phyloP scores from a whole-genome alignment of 2,329 filamentous ascomycete species.

The Pleomassaria siparia region DNA sequence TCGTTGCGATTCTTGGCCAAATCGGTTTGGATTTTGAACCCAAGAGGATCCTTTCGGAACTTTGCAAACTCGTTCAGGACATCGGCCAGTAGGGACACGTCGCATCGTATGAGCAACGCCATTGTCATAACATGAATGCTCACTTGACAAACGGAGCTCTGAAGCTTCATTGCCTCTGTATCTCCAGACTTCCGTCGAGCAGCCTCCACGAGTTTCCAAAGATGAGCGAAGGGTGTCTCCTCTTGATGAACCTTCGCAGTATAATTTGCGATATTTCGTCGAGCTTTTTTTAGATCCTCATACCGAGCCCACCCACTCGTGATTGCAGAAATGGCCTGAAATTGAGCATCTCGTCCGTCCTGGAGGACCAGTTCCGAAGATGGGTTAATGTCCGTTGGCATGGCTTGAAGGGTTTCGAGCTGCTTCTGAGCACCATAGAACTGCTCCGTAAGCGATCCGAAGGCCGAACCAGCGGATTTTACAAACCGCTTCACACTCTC shows the following conservation, averaged over 20 bases:
- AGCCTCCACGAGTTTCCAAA: slow-evolving; percentile 50
- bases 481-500: slow-evolving; percentile 67
- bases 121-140: slow-evolving; percentile 45
- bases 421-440: slow-evolving; percentile 25
- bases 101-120: slow-evolving; percentile 52
- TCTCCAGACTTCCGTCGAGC: slow-evolving; percentile 36
- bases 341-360: slow-evolving; percentile 10
- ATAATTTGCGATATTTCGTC: slow-evolving; percentile 23
- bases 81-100: slow-evolving; percentile 52
- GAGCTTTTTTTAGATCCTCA: too few species aligned
- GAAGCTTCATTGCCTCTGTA: slow-evolving; percentile 13
- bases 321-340: slow-evolving; percentile 7
- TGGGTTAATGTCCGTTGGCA: neutral
- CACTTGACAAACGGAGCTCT: slow-evolving; percentile 28
- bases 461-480: slow-evolving; percentile 52
- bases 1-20: slow-evolving; percentile 41
- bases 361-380: slow-evolving; percentile 4
- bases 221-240: slow-evolving; percentile 55
- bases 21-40: slow-evolving; percentile 23
- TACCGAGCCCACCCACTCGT: slow-evolving; percentile 6
- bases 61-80: slow-evolving; percentile 30
- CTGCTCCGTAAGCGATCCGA: slow-evolving; percentile 43
- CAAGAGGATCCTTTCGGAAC: slow-evolving; percentile 12
- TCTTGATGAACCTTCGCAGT: slow-evolving; percentile 41
- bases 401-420: slow-evolving; percentile 3